Conservation (phyloP, 768 basidiomycete genomes). For the Postia placenta region DNA sequence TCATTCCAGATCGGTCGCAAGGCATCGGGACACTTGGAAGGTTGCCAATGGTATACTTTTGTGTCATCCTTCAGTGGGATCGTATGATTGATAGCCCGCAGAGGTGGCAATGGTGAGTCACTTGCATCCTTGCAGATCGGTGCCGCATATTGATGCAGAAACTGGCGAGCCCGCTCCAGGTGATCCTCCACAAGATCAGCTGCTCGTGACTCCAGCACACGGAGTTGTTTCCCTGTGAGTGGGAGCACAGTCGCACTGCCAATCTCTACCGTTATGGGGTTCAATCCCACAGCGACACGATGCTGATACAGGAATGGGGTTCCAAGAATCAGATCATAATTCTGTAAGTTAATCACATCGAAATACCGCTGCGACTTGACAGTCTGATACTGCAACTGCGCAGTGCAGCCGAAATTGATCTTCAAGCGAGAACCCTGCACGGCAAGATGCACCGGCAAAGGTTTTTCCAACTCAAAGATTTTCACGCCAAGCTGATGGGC, state of each 20-base stretch:
- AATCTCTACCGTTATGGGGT: constrained; percentile 14
- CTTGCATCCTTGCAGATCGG: constrained; percentile 13
- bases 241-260: constrained; percentile 8
- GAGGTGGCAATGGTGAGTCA: constrained; percentile 19
- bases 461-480: constrained; percentile 21
- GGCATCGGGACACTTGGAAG: constrained; percentile 21
- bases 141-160: constrained; percentile 12
- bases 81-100: constrained; percentile 29
- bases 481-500: constrained; percentile 31
- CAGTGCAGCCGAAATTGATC: constrained; percentile 25
- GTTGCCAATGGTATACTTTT: constrained; percentile 29
- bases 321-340: constrained; percentile 26
- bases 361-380: constrained; percentile 23
- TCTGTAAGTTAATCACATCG: constrained; percentile 22
- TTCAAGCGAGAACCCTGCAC: constrained; percentile 35
- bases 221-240: constrained; percentile 9
- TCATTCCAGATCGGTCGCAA: constrained; percentile 12
- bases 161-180: constrained; percentile 13
- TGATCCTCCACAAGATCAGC: constrained; percentile 3
- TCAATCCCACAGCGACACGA: constrained; percentile 15
- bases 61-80: constrained; percentile 29
- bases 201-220: constrained; percentile 7
- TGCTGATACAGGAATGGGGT: constrained; percentile 27
- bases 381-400: constrained; percentile 27
- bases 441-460: constrained; percentile 32